phyloP scores from a whole-genome alignment of 1,139 yeast genomes.

The Scheffersomyces insectosa region DNA sequence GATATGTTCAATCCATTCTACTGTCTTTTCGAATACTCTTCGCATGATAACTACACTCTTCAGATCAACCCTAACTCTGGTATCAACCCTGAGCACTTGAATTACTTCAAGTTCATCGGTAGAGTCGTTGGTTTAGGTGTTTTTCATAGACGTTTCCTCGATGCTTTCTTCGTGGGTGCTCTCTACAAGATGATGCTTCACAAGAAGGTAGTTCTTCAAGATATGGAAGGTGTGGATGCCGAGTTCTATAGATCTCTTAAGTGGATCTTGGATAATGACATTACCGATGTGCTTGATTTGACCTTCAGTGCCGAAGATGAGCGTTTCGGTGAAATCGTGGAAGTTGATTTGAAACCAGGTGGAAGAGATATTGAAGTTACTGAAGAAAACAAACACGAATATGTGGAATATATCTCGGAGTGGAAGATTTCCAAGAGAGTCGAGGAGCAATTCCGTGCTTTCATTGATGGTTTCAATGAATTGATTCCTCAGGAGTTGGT shows the following conservation, averaged over 20 bases:
- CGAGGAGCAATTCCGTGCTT: slow-evolving; percentile 93
- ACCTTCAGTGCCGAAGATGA: slow-evolving; percentile 96
- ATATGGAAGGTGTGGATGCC: slow-evolving; percentile 98
- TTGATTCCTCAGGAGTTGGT: slow-evolving; percentile 95
- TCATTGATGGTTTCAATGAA: slow-evolving; percentile 96
- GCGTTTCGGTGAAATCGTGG: slow-evolving; percentile 89
- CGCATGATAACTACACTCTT: slow-evolving; percentile 95
- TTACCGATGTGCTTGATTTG: slow-evolving; percentile 75
- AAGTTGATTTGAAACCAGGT: slow-evolving; percentile 84
- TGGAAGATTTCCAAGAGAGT: slow-evolving; percentile 95
- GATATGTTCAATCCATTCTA: slow-evolving; percentile 99
- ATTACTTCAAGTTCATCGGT: slow-evolving; percentile 96
- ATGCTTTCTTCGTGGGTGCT: slow-evolving; percentile 98
- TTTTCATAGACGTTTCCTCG: slow-evolving; percentile 95
- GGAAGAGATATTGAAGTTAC: slow-evolving; percentile 90
- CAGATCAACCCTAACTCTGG: slow-evolving; percentile 99
- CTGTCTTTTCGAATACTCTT: slow-evolving; percentile 94
- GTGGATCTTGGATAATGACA: slow-evolving; percentile 95
- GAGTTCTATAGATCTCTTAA: slow-evolving; percentile 92
- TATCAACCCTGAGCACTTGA: slow-evolving; percentile 95
- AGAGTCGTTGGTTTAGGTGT: slow-evolving; percentile 97
- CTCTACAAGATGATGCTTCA: slow-evolving; percentile 96
- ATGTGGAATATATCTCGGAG: slow-evolving; percentile 91
- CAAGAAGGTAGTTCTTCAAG: slow-evolving; percentile 91
- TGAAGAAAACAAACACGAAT: slow-evolving; percentile 92